Evolutionary conservation across 2,329 filamentous ascomycete species (phyloP), one percentile per base, ranked within the genome.

Genomic region (Bipolaris victoriae): DNA sequence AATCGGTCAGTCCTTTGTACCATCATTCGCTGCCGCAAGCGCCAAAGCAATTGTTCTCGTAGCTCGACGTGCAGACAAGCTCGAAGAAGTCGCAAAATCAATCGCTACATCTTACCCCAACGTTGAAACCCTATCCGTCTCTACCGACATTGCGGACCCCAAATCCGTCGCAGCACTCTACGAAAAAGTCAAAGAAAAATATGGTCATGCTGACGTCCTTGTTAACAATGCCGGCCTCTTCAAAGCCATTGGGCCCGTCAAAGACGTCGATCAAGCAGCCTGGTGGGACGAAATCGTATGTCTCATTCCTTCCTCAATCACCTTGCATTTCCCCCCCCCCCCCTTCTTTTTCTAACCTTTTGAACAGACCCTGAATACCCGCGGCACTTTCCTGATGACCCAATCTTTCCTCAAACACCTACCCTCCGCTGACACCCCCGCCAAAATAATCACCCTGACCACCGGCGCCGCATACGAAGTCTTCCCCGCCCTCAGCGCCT

Each of bases 1-100:
- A 7, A 52, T 16, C 13, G 5, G 5, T 10, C 24, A 70, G 64
- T 69, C 55, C 7, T 69, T 78, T n/a, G 73, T 65, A 1, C 69
- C 72, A 2, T 69, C 76, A 2, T 77, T 78, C 44, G 76, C 75
- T 1, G 68, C 67, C 35, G 75, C 78, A 20, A 66, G 68, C 18
- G 59, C 70, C 2, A 77, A 73, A 47, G 76, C 61, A 5, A 65
- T 78, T 2, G 70, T 78, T 1, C 67, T 79, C 3, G 64, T 73
- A 0, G 76, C 73, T 22, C 69, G 72, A 3, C 65, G 67, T 5
- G 62, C 57, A 4, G 53, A 54, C 2, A 68, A 67, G 16, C 70
- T 79, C 47, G 63, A 62, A 24, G 49, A 60, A 40, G 63, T 67
- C 0, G 67, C 68, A 31, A 56, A 68, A n/a, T 57, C 64, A 0